Percentiles rank a stretch among this genome's conserved stretches.
These are phyloP conservation scores for Penicillium sp. DNA, from an alignment of 2,329 filamentous ascomycete genomes.

Conservation along the genomic window DNA sequence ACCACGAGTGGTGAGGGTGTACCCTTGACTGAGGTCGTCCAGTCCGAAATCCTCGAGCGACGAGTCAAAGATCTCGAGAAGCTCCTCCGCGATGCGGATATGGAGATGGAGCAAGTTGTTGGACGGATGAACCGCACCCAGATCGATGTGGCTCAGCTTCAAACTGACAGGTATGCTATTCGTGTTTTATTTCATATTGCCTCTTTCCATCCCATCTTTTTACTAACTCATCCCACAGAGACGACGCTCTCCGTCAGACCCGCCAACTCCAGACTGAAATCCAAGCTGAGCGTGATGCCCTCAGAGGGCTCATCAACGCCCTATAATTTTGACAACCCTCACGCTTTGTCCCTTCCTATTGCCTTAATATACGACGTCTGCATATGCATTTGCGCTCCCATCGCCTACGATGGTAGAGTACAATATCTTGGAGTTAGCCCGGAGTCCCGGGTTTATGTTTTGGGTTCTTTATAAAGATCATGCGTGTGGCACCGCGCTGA, in stretches of 20 bases:
- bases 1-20: slow-evolving; percentile 61
- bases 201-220: slow-evolving; percentile 4
- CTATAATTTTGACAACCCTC: slow-evolving; percentile 2
- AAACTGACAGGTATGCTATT: slow-evolving; percentile 49
- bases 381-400: slow-evolving; percentile 20
- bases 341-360: slow-evolving; percentile 2
- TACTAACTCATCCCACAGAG: slow-evolving; percentile 45
- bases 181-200: background rate
- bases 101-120: slow-evolving; percentile 81
- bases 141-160: slow-evolving; percentile 76
- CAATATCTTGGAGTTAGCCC: slow-evolving; percentile 16
- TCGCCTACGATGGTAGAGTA: slow-evolving; percentile 10
- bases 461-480: slow-evolving; percentile 7
- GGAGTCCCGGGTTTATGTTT: slow-evolving; percentile 7
- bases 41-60: slow-evolving; percentile 72
- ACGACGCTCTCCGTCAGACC: slow-evolving; percentile 71
- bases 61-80: slow-evolving; percentile 82
- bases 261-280: slow-evolving; percentile 67
- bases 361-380: slow-evolving; percentile 22
- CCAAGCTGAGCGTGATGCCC: slow-evolving; percentile 60
- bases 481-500: slow-evolving; percentile 14
- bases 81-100: slow-evolving; percentile 70
- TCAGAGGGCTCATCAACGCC: slow-evolving; percentile 50
- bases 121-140: slow-evolving; percentile 77
- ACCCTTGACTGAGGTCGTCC: slow-evolving; percentile 64